Conservation (phyloP, 2,329 filamentous ascomycete species). For the Dactylonectria estremocensis region DNA sequence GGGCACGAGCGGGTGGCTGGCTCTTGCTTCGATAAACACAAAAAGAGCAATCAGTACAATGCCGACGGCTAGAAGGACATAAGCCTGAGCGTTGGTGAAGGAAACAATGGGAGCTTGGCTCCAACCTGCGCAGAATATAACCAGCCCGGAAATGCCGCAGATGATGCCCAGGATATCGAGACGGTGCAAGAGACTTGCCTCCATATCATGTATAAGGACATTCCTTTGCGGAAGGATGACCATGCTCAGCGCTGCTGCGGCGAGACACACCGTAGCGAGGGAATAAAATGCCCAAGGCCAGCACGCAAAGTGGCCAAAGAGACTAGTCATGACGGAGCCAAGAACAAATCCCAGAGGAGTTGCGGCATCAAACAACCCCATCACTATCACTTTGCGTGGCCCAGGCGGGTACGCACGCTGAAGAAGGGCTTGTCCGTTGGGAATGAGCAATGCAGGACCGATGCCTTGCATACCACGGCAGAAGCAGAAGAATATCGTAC, state of each 20-base stretch:
- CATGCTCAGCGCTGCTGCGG: slow-evolving; percentile 39
- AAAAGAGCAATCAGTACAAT: slow-evolving; percentile 30
- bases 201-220: slow-evolving; percentile 42
- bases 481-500: slow-evolving; percentile 42
- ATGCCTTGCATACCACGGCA: slow-evolving; percentile 47
- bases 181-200: slow-evolving; percentile 45
- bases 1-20: slow-evolving; percentile 44
- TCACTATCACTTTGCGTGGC: slow-evolving; percentile 41
- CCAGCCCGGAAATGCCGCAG: slow-evolving; percentile 34
- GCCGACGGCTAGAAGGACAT: slow-evolving; percentile 42
- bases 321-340: slow-evolving; percentile 44
- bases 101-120: slow-evolving; percentile 42
- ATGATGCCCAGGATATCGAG: slow-evolving; percentile 39
- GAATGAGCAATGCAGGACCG: slow-evolving; percentile 42
- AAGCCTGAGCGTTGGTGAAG: slow-evolving; percentile 35
- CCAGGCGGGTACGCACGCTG: slow-evolving; percentile 46
- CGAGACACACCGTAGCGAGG: slow-evolving; percentile 39
- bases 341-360: slow-evolving; percentile 44
- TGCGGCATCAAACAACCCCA: slow-evolving; percentile 45
- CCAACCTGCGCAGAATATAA: slow-evolving; percentile 45
- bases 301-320: slow-evolving; percentile 41
- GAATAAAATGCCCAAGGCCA: slow-evolving; percentile 48
- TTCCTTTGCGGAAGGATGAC: slow-evolving; percentile 41
- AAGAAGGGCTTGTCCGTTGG: slow-evolving; percentile 44
- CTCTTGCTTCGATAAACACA: slow-evolving; percentile 39